Conservation (phyloP, 2,329 filamentous ascomycete genomes). For the Apiospora kogelbergensis region DNA sequence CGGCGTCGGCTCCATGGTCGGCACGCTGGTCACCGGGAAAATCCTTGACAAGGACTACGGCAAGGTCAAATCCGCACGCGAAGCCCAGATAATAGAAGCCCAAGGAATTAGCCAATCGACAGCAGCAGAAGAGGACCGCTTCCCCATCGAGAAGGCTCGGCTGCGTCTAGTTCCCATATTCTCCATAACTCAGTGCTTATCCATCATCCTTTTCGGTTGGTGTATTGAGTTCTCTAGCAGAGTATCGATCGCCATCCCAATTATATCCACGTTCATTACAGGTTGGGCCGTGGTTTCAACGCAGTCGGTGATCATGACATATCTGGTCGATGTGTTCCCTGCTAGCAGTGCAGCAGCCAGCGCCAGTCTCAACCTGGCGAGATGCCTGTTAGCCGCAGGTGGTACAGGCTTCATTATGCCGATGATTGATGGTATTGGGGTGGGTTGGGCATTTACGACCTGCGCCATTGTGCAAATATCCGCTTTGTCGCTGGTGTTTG, state of each 20-base stretch:
- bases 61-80: constrained; percentile 31
- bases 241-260: constrained; percentile 49
- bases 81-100: background rate
- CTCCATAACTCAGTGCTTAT: background rate
- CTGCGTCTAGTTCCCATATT: background rate
- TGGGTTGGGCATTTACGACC: background rate
- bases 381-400: background rate
- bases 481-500: background rate
- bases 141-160: background rate
- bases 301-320: constrained; percentile 49
- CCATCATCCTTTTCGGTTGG: background rate
- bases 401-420: background rate
- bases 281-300: constrained; percentile 52
- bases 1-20: constrained; percentile 53
- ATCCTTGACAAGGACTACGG: constrained; percentile 53
- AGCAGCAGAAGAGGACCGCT: background rate
- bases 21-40: constrained; percentile 51
- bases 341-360: constrained; percentile 50
- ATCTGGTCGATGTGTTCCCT: constrained; percentile 53
- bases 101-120: too few species aligned
- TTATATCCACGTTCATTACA: constrained; percentile 49
- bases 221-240: background rate
- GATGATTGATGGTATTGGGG: background rate
- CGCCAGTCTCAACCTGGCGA: constrained; percentile 40
- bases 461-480: background rate